Evolutionary conservation across 2,329 filamentous ascomycete species (phyloP).

Genomic region (Rhynchosporium agropyri): DNA sequence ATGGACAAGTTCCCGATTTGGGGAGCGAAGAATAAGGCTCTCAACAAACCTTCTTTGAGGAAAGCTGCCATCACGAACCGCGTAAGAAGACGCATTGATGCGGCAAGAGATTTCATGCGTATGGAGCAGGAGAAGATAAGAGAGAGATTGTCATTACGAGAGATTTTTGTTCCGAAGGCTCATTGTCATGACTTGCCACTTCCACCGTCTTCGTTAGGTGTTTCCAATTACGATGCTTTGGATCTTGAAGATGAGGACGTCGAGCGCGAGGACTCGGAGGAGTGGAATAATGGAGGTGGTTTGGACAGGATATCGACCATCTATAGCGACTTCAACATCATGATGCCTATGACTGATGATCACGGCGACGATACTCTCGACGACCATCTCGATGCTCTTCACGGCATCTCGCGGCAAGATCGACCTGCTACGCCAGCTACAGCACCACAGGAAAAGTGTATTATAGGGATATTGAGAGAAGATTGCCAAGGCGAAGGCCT

Average conservation of each 20-base stretch:
- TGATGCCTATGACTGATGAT: slow-evolving; percentile 33
- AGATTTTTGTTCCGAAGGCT: slow-evolving; percentile 37
- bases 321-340: slow-evolving; percentile 43
- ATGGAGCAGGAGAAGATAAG: slow-evolving; percentile 34
- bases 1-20: slow-evolving; percentile 49
- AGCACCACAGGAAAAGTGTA: slow-evolving; percentile 36
- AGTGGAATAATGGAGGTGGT: slow-evolving; percentile 27
- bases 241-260: slow-evolving; percentile 41
- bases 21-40: slow-evolving; percentile 49
- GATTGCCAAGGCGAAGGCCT: slow-evolving; percentile 36
- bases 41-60: slow-evolving; percentile 55
- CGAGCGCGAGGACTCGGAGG: slow-evolving; percentile 29
- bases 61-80: slow-evolving; percentile 69
- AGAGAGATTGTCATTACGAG: slow-evolving; percentile 34
- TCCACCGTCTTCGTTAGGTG: slow-evolving; percentile 41
- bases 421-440: slow-evolving; percentile 36
- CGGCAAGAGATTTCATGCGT: slow-evolving; percentile 34
- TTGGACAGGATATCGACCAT: slow-evolving; percentile 29
- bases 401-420: slow-evolving; percentile 39
- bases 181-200: slow-evolving; percentile 36
- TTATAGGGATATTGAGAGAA: slow-evolving; percentile 40
- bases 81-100: slow-evolving; percentile 52
- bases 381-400: slow-evolving; percentile 41
- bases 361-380: slow-evolving; percentile 37
- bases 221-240: slow-evolving; percentile 43